Percentiles rank a stretch among this genome's conserved stretches.
Evolutionary conservation across 2,329 filamentous ascomycete genomes (phyloP).

Genomic region (Paracamarosporium sp.): DNA sequence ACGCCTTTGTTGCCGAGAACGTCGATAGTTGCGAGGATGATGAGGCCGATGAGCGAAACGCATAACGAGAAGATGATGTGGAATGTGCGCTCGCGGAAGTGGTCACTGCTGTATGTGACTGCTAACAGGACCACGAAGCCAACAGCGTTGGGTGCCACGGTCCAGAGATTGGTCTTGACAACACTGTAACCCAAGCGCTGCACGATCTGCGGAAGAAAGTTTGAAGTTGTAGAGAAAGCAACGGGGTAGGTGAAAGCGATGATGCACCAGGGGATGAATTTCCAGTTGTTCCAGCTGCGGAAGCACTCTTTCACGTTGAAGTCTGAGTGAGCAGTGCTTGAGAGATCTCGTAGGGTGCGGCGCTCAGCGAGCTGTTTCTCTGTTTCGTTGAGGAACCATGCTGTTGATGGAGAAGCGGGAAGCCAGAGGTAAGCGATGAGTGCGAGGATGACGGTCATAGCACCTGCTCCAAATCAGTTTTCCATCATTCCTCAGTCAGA

Average conservation of each 20-base stretch:
- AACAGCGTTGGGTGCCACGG: constrained; percentile 57
- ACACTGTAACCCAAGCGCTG: constrained; percentile 52
- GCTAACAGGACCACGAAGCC: constrained; percentile 55
- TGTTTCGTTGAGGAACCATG: constrained; percentile 48
- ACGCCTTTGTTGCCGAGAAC: constrained; percentile 50
- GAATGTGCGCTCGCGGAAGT: constrained; percentile 54
- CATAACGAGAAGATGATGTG: constrained; percentile 52
- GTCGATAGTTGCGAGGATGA: constrained; percentile 54
- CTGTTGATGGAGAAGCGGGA: constrained; percentile 38
- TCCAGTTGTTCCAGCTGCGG: constrained; percentile 50
- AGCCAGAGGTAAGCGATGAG: constrained; percentile 43
- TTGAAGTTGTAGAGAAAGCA: constrained; percentile 54
- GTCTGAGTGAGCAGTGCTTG: constrained; percentile 43
- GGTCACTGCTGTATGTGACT: constrained; percentile 54
- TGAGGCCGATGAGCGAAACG: constrained; percentile 52
- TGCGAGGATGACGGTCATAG: constrained; percentile 42
- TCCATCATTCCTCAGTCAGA: neutral
- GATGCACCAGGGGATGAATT: constrained; percentile 54
- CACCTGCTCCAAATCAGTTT: constrained; percentile 11
- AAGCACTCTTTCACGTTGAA: constrained; percentile 54
- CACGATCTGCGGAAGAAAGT: constrained; percentile 59
- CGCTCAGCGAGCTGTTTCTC: constrained; percentile 51
- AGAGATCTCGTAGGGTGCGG: constrained; percentile 56
- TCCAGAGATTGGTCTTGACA: constrained; percentile 58
- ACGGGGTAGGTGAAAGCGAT: constrained; percentile 58